phyloP scores from a whole-genome alignment of 371 early-diverging fungal genomes.

The Phascolomyces articulosus region DNA sequence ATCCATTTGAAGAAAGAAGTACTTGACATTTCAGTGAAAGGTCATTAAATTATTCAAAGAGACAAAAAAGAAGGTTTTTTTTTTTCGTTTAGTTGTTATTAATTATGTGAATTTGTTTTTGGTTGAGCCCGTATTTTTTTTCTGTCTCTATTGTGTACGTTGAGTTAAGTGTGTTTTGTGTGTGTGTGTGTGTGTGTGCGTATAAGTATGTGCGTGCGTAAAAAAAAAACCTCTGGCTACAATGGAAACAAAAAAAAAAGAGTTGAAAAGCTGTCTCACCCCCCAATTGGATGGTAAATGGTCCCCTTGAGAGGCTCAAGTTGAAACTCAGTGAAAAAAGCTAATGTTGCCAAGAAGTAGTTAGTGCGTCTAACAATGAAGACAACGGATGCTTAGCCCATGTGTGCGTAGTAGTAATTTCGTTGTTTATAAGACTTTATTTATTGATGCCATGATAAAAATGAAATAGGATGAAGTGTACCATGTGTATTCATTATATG shows the following conservation, averaged over 20 bases:
- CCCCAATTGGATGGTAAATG: not conserved
- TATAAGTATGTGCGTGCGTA: no score
- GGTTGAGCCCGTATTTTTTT: not conserved
- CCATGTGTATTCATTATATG: no score
- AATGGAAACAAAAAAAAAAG: not conserved
- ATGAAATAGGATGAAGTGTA: no score
- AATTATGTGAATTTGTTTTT: not conserved
- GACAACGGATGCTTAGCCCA: no score
- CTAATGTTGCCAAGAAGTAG: not conserved
- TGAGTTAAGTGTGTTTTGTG: no score
- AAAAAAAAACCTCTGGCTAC: no score
- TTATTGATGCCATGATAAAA: no score
- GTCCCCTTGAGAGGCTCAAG: not conserved
- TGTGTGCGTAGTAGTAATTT: no score
- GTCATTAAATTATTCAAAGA: conserved; percentile 15
- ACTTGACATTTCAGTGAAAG: conserved; percentile 33
- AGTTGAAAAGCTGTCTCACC: conserved; percentile 1
- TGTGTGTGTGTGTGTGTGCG: no score
- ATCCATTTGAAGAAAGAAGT: conserved; percentile 90
- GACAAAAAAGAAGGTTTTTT: not conserved
- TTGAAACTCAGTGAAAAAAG: not conserved
- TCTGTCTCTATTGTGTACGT: not conserved
- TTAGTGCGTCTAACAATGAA: no score
- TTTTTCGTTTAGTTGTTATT: not conserved
- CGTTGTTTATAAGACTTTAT: no score